Evolutionary conservation across 441 rosid species (phyloP), one percentile per base, ranked within the genome.

Genomic region (Lepidium campestre): DNA sequence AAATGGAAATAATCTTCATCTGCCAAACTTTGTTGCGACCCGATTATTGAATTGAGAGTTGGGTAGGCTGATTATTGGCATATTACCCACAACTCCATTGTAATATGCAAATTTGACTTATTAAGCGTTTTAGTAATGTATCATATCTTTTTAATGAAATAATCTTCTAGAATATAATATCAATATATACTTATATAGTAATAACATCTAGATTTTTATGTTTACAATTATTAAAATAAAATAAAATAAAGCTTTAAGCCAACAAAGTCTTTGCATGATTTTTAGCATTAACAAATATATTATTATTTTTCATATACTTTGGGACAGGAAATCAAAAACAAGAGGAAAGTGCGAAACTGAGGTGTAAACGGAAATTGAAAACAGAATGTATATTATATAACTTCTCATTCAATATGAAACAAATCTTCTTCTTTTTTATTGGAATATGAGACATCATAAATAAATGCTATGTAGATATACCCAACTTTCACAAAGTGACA

Each of bases 21-120:
- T 62, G 70, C 69, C 75, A 62, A 55, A 71, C 56, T 71, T 46
- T 45, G 35, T 36, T 25, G 22, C 54, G 40, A 70, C 25, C 42
- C 57, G 50, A 62, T 36, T 27, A 18, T 35, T 18, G 14, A 29
- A 14, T 39, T 56, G 59, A 56, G 50, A 55, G 29, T 56, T 71
- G 36, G 65, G 48, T 56, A 63, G 70, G 70, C 70, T 47, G 65
- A 56, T 71, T 23, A 56, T 71, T 56, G 62, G 64, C 75, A 29
- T 63, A 56, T 55, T 55, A 36, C 44, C n/a, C 53, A 69, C 53
- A 17, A 52, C 55, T 70, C 55, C 15, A 46, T 20, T 60, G 7
- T 42, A 52, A 20, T 60, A 39, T 25, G 25, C 13, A 70, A 18
- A 20, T 49, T 62, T 71, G 70, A 63, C 65, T 56, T 55, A 22